Evolutionary conservation across 345 rosid species (phyloP).

Genomic region (Aquilaria malaccensis): DNA sequence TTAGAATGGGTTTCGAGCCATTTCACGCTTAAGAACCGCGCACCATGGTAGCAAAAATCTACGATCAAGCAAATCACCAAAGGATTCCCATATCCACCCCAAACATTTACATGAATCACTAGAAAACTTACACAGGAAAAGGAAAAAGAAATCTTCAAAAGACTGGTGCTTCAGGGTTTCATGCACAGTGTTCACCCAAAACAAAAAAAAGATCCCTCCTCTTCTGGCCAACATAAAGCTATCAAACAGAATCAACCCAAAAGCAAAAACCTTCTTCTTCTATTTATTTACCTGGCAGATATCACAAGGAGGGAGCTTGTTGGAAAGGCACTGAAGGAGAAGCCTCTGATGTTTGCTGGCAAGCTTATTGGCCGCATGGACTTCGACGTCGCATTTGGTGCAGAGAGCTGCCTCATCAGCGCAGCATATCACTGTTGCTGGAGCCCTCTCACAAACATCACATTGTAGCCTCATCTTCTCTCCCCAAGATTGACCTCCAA

Average conservation of each 20-base stretch:
- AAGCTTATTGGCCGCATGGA: conserved; percentile 92
- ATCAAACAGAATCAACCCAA: not conserved
- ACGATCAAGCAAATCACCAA: no score
- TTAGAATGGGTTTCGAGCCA: no score
- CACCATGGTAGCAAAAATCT: no score
- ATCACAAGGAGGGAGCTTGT: conserved; percentile 81
- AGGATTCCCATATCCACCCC: no score
- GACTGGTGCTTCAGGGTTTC: no score
- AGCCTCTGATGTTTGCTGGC: conserved; percentile 97
- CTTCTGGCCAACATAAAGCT: not conserved
- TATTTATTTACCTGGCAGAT: conserved; percentile 60
- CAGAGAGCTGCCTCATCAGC: conserved; percentile 99
- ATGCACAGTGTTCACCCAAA: not conserved
- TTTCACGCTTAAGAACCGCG: no score
- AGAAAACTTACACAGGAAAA: no score
- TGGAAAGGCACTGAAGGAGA: conserved; percentile 65
- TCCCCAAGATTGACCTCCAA: no score
- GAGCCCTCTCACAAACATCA: conserved; percentile 95
- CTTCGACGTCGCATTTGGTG: conserved; percentile 69
- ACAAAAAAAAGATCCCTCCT: not conserved
- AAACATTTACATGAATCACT: no score
- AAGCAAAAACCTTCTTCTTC: not conserved
- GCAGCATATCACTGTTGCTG: conserved; percentile 92
- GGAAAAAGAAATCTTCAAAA: no score
- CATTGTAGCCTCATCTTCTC: conserved; percentile 86